A percentile compares a stretch with the other conserved stretches of the same genome.
phyloP scores from a whole-genome alignment of 306 rosid species.

The Parietaria judaica region DNA sequence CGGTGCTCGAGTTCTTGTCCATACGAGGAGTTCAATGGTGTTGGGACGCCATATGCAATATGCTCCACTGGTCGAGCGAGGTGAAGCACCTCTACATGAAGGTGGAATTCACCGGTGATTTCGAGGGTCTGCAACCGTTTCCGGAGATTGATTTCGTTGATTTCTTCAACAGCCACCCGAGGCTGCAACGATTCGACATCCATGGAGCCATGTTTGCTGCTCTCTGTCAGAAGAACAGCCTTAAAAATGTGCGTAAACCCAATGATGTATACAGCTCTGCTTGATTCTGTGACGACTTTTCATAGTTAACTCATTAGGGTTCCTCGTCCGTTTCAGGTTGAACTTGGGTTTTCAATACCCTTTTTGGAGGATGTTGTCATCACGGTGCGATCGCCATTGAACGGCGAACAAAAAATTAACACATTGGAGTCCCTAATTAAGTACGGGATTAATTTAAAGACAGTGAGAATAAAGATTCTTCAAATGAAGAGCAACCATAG shows the following conservation, averaged over 20 bases:
- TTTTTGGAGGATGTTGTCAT: conserved; percentile 72
- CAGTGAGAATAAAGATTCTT: conserved; percentile 72
- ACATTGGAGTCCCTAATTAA: conserved; percentile 77
- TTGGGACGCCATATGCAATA: conserved; percentile 84
- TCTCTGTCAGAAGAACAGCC: conserved; percentile 87
- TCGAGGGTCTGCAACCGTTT: conserved; percentile 74
- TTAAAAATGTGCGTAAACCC: conserved; percentile 51
- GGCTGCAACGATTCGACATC: conserved; percentile 59
- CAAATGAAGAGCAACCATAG: conserved; percentile 87
- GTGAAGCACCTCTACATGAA: conserved; percentile 91
- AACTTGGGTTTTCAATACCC: conserved; percentile 63
- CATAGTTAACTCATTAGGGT: background rate
- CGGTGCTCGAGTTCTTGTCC: conserved; percentile 61
- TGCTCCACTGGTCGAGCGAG: conserved; percentile 69
- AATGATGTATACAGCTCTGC: background rate
- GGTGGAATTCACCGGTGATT: conserved; percentile 92
- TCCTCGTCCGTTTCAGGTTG: conserved; percentile 45
- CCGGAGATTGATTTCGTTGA: conserved; percentile 94
- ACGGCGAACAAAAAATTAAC: conserved; percentile 89
- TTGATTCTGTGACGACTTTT: background rate
- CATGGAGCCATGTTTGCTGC: conserved; percentile 99
- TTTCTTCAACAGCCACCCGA: conserved; percentile 81
- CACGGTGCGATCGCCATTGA: conserved; percentile 80
- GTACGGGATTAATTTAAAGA: conserved; percentile 60
- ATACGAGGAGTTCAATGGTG: conserved; percentile 92